These are phyloP conservation scores for Cynanchum wilfordii DNA, from an alignment of 257 asterid genomes.

Conservation along the genomic window DNA sequence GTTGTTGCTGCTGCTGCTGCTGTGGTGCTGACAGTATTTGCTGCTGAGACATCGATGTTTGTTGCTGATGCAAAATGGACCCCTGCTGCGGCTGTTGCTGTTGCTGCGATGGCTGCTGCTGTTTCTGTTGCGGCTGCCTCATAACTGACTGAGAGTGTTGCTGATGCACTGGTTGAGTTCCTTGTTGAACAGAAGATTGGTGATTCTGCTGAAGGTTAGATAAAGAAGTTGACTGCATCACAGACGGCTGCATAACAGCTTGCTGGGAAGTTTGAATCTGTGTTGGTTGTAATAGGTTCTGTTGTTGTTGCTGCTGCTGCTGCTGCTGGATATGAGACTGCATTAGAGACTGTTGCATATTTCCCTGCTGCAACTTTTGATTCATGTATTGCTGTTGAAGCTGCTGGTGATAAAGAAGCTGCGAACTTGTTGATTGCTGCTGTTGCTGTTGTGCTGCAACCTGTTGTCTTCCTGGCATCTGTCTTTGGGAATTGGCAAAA, in stretches of 20 bases:
- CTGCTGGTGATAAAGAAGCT: conserved; percentile 77
- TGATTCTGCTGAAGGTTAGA: conserved; percentile 71
- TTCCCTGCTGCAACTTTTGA: conserved; percentile 74
- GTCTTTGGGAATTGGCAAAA: conserved; percentile 75
- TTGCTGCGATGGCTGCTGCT: conserved; percentile 21
- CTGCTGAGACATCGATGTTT: conserved; percentile 53
- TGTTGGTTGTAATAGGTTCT: conserved; percentile 57
- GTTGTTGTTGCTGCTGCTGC: conserved; percentile 36
- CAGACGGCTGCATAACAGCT: conserved; percentile 70
- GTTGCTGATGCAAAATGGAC: conserved; percentile 59
- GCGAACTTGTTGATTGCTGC: conserved; percentile 69
- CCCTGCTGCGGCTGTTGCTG: conserved; percentile 56
- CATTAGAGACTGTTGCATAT: conserved; percentile 51
- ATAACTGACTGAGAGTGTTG: conserved; percentile 78
- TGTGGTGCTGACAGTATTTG: conserved; percentile 50
- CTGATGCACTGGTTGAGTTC: conserved; percentile 72
- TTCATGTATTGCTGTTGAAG: conserved; percentile 62
- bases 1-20: conserved; percentile 54
- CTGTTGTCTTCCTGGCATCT: conserved; percentile 65
- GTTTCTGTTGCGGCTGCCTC: conserved; percentile 64
- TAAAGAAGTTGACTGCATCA: conserved; percentile 63
- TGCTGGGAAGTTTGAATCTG: conserved; percentile 88
- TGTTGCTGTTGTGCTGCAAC: conserved; percentile 62
- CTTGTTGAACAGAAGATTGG: conserved; percentile 68
- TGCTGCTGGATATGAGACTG: conserved; percentile 65